A percentile compares a stretch with the other conserved stretches of the same genome.
Conservation (phyloP, 225 moss, liverwort and hornwort genomes). For the Ulota crispa region DNA sequence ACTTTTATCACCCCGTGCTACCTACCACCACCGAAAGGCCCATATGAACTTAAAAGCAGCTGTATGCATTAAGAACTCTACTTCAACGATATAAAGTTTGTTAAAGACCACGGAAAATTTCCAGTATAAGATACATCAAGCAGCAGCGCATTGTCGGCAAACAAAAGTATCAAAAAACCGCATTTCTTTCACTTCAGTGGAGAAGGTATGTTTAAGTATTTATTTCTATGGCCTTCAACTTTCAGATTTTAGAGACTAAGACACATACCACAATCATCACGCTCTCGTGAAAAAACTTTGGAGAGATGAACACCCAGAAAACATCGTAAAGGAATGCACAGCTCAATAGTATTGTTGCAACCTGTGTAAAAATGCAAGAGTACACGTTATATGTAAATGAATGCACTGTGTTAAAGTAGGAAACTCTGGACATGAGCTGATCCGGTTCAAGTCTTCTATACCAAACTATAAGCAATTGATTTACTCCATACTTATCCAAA, state of each 20-base stretch:
- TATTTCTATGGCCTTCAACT: neutral
- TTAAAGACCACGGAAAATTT: neutral
- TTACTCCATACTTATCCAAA: neutral
- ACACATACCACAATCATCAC: constrained; percentile 98
- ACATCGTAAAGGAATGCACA: constrained; percentile 97
- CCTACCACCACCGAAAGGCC: constrained; percentile 41
- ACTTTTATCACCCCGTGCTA: constrained; percentile 95
- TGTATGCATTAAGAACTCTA: constrained; percentile 4
- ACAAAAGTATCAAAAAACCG: neutral
- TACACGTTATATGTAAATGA: neutral
- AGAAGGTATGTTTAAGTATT: neutral
- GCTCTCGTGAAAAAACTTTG: constrained; percentile 82
- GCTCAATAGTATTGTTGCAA: constrained; percentile 86
- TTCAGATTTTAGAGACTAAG: neutral
- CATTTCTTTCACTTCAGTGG: neutral
- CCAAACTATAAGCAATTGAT: neutral
- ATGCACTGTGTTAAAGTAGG: neutral
- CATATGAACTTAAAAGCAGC: neutral
- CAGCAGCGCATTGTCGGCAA: neutral
- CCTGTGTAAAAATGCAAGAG: constrained; percentile 44
- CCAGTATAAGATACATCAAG: neutral
- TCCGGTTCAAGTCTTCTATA: neutral
- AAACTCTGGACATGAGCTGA: neutral
- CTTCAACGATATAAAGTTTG: neutral
- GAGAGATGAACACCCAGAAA: constrained; percentile 99